Percentiles rank a stretch among this genome's conserved stretches.
These are phyloP conservation scores for Plantago major DNA, from an alignment of 257 asterid genomes.

Conservation along the genomic window DNA sequence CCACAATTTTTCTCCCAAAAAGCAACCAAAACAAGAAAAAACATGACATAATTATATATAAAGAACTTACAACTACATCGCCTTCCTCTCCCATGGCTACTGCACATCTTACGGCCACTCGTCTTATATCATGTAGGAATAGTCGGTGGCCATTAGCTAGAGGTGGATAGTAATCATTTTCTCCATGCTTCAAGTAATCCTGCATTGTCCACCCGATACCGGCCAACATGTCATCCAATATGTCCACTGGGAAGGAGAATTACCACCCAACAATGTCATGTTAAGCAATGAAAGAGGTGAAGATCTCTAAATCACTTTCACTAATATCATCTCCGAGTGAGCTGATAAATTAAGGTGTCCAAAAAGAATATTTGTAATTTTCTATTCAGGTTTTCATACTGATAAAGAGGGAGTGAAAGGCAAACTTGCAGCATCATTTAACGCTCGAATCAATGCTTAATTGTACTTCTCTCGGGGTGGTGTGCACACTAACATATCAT, in stretches of 20 bases:
- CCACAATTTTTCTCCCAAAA: background rate
- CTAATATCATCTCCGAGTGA: background rate
- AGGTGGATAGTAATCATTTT: constrained; percentile 96
- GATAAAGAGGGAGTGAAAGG: too few species aligned
- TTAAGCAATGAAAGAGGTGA: background rate
- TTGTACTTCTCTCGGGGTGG: background rate
- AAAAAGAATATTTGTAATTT: background rate
- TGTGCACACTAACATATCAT: background rate
- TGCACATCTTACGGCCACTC: constrained; percentile 94
- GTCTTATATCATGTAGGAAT: constrained; percentile 88
- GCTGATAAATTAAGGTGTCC: background rate
- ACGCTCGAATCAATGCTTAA: too few species aligned
- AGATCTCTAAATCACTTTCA: background rate
- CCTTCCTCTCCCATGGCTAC: constrained; percentile 99
- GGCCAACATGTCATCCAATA: constrained; percentile 90
- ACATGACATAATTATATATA: background rate
- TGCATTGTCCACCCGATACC: constrained; percentile 97
- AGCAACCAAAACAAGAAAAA: background rate
- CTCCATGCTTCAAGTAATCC: constrained; percentile 89
- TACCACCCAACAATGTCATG: constrained; percentile 13
- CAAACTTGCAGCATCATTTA: too few species aligned
- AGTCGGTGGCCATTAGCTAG: constrained; percentile 88
- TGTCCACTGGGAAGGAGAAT: constrained; percentile 59
- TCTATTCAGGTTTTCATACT: too few species aligned
- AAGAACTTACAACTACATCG: constrained; percentile 78